Percentiles rank a stretch among this genome's conserved stretches.
Conservation (phyloP, 1,284 basidiomycete species). For the Ceratobasidium sp. region DNA sequence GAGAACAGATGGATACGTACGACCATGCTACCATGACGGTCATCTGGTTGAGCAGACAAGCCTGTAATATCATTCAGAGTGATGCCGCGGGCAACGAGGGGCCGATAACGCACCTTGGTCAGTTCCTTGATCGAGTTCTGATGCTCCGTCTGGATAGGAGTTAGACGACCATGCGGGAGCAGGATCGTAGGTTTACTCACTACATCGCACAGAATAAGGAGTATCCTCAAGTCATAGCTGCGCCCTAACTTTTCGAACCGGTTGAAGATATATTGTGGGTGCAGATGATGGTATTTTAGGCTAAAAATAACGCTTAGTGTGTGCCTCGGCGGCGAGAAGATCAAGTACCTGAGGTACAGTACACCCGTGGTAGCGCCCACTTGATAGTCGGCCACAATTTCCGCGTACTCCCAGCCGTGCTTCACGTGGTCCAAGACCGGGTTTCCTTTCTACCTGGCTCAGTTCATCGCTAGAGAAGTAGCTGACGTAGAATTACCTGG, state of each 20-base stretch:
- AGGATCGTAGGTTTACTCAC: slow-evolving; percentile 59
- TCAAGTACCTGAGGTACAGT: slow-evolving; percentile 83
- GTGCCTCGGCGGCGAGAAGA: not conserved
- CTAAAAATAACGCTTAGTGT: slow-evolving; percentile 60
- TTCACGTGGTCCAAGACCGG: slow-evolving; percentile 86
- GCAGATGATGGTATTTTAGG: slow-evolving; percentile 93
- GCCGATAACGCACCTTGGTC: slow-evolving; percentile 72
- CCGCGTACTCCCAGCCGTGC: slow-evolving; percentile 95
- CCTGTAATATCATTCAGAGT: slow-evolving; percentile 58
- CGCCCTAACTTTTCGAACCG: slow-evolving; percentile 89
- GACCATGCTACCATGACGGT: slow-evolving; percentile 94
- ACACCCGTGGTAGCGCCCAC: slow-evolving; percentile 97
- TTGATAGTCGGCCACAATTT: slow-evolving; percentile 94
- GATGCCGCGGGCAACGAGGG: not conserved
- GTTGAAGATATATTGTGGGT: slow-evolving; percentile 96
- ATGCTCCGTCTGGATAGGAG: slow-evolving; percentile 79
- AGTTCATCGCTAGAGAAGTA: slow-evolving; percentile 37
- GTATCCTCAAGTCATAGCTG: slow-evolving; percentile 85
- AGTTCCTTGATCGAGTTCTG: slow-evolving; percentile 91
- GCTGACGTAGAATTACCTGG: slow-evolving; percentile 60
- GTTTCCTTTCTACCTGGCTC: slow-evolving; percentile 78
- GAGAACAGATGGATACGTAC: slow-evolving; percentile 63
- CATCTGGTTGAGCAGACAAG: slow-evolving; percentile 90
- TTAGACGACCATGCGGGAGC: not conserved
- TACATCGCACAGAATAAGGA: slow-evolving; percentile 94